These are phyloP conservation scores for Trichoderma hamatum DNA, from an alignment of 2,329 filamentous ascomycete species.

Conservation along the genomic window DNA sequence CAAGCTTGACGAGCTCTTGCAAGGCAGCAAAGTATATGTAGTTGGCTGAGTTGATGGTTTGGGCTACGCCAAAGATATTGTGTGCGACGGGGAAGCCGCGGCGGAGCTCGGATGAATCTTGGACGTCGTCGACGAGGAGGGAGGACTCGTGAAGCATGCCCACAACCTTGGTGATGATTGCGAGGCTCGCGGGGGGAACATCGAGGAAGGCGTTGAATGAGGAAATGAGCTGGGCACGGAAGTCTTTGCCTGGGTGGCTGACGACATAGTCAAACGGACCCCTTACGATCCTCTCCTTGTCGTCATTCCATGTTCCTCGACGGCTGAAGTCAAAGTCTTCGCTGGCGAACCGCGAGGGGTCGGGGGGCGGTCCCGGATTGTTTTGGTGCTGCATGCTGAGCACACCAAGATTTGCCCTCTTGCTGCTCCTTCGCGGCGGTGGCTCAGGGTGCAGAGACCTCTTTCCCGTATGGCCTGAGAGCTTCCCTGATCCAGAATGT, in stretches of 20 bases:
- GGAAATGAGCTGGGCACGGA: constrained; percentile 76
- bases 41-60: constrained; percentile 90
- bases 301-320: constrained; percentile 63
- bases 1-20: constrained; percentile 71
- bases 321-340: constrained; percentile 58
- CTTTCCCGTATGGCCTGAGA: constrained; percentile 21
- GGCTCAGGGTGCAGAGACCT: constrained; percentile 14
- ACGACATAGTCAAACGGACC: constrained; percentile 82
- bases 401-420: constrained; percentile 27
- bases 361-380: constrained; percentile 44
- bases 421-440: constrained; percentile 20
- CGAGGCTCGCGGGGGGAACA: constrained; percentile 69
- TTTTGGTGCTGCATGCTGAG: constrained; percentile 39
- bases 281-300: constrained; percentile 77
- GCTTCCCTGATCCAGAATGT: constrained; percentile 29
- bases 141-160: constrained; percentile 87
- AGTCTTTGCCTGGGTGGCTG: constrained; percentile 80
- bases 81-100: constrained; percentile 82
- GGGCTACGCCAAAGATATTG: constrained; percentile 79
- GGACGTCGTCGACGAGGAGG: constrained; percentile 83
- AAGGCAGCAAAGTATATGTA: constrained; percentile 85
- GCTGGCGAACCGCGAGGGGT: constrained; percentile 57
- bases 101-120: constrained; percentile 76
- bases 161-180: constrained; percentile 76
- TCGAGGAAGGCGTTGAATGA: constrained; percentile 82